These are phyloP conservation scores for Penicillium sp. DNA, from an alignment of 2,329 filamentous ascomycete species.

Conservation along the genomic window DNA sequence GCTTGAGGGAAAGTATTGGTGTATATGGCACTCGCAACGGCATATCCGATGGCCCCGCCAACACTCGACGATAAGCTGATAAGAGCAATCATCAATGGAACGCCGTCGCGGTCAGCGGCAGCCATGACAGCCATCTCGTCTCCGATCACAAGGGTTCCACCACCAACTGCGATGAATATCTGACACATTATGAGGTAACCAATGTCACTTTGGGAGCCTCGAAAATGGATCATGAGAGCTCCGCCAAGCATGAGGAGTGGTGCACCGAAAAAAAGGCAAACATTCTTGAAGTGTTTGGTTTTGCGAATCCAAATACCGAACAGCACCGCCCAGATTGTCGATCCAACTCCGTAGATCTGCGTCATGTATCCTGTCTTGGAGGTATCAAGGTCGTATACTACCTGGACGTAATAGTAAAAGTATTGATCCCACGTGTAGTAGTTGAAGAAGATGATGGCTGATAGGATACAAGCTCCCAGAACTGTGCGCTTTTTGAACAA, in stretches of 20 bases:
- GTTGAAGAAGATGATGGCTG: slow-evolving; percentile 52
- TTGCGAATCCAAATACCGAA: slow-evolving; percentile 54
- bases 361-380: slow-evolving; percentile 51
- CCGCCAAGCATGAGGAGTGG: slow-evolving; percentile 56
- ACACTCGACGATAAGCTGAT: slow-evolving; percentile 38
- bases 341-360: slow-evolving; percentile 58
- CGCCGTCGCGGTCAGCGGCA: slow-evolving; percentile 56
- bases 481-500: slow-evolving; percentile 55
- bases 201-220: slow-evolving; percentile 51
- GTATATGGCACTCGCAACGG: slow-evolving; percentile 29
- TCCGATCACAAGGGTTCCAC: slow-evolving; percentile 57
- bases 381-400: slow-evolving; percentile 53
- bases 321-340: slow-evolving; percentile 54
- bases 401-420: slow-evolving; percentile 59
- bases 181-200: slow-evolving; percentile 59
- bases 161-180: slow-evolving; percentile 58
- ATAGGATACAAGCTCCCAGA: slow-evolving; percentile 56
- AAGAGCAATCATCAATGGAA: slow-evolving; percentile 50
- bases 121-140: slow-evolving; percentile 62
- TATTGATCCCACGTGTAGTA: slow-evolving; percentile 60
- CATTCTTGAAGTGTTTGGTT: slow-evolving; percentile 57
- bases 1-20: slow-evolving; percentile 24
- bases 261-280: slow-evolving; percentile 55
- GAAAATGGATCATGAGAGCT: slow-evolving; percentile 60
- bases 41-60: slow-evolving; percentile 40